Evolutionary conservation across 352 stramenopile genomes (phyloP).

Genomic region (Pilasporangium apinafurcum): DNA sequence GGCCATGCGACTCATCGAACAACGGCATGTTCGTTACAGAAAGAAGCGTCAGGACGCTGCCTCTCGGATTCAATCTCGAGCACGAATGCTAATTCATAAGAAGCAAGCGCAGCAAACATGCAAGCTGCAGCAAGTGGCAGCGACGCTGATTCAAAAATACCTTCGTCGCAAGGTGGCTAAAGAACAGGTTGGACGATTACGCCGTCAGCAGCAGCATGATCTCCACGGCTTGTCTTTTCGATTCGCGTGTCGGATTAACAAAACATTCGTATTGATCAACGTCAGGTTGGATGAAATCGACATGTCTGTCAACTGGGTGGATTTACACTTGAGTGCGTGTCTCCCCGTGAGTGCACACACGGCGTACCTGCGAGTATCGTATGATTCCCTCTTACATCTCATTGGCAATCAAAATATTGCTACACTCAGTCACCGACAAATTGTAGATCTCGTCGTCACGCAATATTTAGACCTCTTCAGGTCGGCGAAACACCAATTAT

Average conservation of each 20-base stretch:
- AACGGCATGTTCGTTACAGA: slow-evolving; percentile 5
- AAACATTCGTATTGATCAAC: slow-evolving; percentile 13
- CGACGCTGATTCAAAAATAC: slow-evolving; percentile 17
- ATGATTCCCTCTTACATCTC: slow-evolving; percentile 7
- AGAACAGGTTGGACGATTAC: slow-evolving; percentile 2
- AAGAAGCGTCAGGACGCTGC: slow-evolving; percentile 16
- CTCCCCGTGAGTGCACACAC: slow-evolving; percentile 9
- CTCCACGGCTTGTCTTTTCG: slow-evolving; percentile 12
- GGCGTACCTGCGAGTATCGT: slow-evolving; percentile 12
- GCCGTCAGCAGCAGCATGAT: slow-evolving; percentile 1
- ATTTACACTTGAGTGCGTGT: slow-evolving; percentile 13
- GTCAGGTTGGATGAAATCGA: slow-evolving; percentile 21
- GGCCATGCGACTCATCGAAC: slow-evolving; percentile 14
- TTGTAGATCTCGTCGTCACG: slow-evolving; percentile 12
- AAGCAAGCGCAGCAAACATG: slow-evolving; percentile 2
- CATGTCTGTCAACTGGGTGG: slow-evolving; percentile 8
- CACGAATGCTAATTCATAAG: slow-evolving; percentile 7
- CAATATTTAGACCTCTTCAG: slow-evolving; percentile 29
- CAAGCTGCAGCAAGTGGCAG: slow-evolving; percentile 18
- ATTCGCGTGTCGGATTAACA: slow-evolving; percentile 14
- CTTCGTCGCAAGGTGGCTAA: slow-evolving; percentile 4
- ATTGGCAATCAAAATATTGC: no score
- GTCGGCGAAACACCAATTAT: slow-evolving; percentile 14
- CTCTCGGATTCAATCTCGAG: slow-evolving; percentile 12
- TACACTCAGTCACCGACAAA: not conserved